Evolutionary conservation across 495 filamentous ascomycete genomes (phyloP).

Genomic region (Talaromyces borbonicus): DNA sequence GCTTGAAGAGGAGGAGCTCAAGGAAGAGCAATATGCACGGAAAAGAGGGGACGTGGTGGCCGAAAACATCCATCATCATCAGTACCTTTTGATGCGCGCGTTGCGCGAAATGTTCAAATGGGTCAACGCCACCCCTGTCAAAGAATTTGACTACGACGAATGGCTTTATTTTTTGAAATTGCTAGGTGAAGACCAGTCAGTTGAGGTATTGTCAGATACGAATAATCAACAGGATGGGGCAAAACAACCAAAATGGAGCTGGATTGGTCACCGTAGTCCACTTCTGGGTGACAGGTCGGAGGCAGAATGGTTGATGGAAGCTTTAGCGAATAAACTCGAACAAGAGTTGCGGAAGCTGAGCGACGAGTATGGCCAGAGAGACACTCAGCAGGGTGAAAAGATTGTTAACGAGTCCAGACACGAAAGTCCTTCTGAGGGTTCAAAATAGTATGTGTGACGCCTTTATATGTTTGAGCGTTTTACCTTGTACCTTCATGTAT

Average conservation of each 20-base stretch:
- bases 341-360: conserved; percentile 37
- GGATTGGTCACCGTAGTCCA: conserved; percentile 64
- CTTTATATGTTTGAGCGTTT: too few relatives aligned
- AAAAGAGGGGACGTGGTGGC: conserved; percentile 32
- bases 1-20: conserved; percentile 26
- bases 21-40: conserved; percentile 27
- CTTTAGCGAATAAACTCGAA: conserved; percentile 44
- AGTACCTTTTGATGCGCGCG: conserved; percentile 57
- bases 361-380: conserved; percentile 11
- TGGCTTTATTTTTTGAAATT: conserved; percentile 75
- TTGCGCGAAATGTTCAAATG: conserved; percentile 57
- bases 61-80: conserved; percentile 49
- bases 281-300: conserved; percentile 65
- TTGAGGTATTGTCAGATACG: conserved; percentile 14
- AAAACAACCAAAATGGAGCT: conserved; percentile 51
- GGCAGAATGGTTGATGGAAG: conserved; percentile 71
- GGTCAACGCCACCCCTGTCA: conserved; percentile 45
- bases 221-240: conserved; percentile 12
- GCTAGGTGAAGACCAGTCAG: conserved; percentile 58
- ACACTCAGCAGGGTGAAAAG: too few relatives aligned
- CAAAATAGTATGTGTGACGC: too few relatives aligned
- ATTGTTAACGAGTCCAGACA: too few relatives aligned
- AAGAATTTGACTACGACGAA: conserved; percentile 67
- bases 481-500: too few relatives aligned
- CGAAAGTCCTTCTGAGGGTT: too few relatives aligned